Percentiles rank a stretch among this genome's conserved stretches.
Conservation (phyloP, 306 rosid genomes). For the Astragalus glycyphyllos region DNA sequence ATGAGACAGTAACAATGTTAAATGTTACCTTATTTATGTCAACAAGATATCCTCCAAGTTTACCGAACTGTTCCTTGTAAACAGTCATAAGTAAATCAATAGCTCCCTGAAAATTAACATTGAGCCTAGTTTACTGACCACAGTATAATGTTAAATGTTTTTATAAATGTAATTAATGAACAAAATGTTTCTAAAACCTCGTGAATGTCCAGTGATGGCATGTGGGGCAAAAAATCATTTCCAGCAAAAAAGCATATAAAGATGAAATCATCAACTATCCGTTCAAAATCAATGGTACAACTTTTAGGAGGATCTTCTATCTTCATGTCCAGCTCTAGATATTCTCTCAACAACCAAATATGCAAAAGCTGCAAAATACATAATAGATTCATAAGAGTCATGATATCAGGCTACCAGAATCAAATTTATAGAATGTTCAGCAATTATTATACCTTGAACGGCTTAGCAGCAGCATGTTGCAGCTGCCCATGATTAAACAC, state of each 20-base stretch:
- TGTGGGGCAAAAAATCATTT: constrained; percentile 70
- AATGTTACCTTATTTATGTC: constrained; percentile 44
- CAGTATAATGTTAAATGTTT: no score
- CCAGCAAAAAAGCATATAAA: constrained; percentile 65
- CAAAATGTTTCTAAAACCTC: constrained; percentile 46
- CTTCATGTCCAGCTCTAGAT: constrained; percentile 58
- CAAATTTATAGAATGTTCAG: neutral
- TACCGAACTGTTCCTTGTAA: constrained; percentile 48
- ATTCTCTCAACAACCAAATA: constrained; percentile 66
- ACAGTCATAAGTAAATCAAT: constrained; percentile 54
- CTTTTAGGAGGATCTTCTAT: constrained; percentile 50
- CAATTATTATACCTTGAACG: constrained; percentile 50
- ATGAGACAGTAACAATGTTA: neutral
- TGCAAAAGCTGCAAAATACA: constrained; percentile 56
- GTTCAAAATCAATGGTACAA: constrained; percentile 48
- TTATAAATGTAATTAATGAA: neutral
- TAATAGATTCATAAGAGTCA: neutral
- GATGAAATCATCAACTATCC: constrained; percentile 65
- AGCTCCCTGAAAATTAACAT: constrained; percentile 40
- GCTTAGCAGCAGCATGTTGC: neutral
- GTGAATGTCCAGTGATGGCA: constrained; percentile 55
- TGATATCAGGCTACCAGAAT: neutral
- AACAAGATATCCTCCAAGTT: constrained; percentile 61
- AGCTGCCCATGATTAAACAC: constrained; percentile 9
- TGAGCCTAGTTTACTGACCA: neutral